phyloP scores from a whole-genome alignment of 352 stramenopile species.

The Phytopythium aichiense region DNA sequence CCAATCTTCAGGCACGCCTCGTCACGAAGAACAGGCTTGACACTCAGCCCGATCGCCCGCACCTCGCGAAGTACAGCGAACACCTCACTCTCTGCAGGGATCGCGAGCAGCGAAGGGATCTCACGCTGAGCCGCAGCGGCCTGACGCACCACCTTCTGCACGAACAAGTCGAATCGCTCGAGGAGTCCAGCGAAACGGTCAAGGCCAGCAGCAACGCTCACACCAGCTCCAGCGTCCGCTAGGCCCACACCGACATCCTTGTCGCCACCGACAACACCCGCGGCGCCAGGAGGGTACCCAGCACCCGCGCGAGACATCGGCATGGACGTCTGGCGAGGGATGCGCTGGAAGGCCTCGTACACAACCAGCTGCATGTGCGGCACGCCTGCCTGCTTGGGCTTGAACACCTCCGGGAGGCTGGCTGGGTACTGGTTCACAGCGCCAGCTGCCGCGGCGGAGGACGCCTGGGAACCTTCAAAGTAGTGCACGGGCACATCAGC shows the following conservation, averaged over 20 bases:
- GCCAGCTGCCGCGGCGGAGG: constrained; percentile 21
- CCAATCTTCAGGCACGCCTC: constrained; percentile 95
- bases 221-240: constrained; percentile 35
- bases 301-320: constrained; percentile 56
- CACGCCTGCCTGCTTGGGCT: constrained; percentile 92
- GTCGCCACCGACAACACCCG: constrained; percentile 17
- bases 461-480: constrained; percentile 59
- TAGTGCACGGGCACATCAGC: constrained; percentile 54
- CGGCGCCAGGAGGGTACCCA: constrained; percentile 22
- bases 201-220: constrained; percentile 65
- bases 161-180: constrained; percentile 87
- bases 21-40: constrained; percentile 77
- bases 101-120: constrained; percentile 62
- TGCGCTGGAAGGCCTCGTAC: constrained; percentile 98
- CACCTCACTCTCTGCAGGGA: constrained; percentile 78
- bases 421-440: constrained; percentile 53
- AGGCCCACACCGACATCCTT: constrained; percentile 22
- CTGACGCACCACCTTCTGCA: constrained; percentile 83
- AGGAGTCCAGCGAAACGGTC: constrained; percentile 82
- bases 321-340: constrained; percentile 89
- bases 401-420: constrained; percentile 92
- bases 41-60: constrained; percentile 58
- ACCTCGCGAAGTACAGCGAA: constrained; percentile 81
- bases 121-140: constrained; percentile 66
- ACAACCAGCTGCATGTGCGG: constrained; percentile 93